Conservation (phyloP, 2,329 filamentous ascomycete genomes). For the Phaeoacremonium minimum region DNA sequence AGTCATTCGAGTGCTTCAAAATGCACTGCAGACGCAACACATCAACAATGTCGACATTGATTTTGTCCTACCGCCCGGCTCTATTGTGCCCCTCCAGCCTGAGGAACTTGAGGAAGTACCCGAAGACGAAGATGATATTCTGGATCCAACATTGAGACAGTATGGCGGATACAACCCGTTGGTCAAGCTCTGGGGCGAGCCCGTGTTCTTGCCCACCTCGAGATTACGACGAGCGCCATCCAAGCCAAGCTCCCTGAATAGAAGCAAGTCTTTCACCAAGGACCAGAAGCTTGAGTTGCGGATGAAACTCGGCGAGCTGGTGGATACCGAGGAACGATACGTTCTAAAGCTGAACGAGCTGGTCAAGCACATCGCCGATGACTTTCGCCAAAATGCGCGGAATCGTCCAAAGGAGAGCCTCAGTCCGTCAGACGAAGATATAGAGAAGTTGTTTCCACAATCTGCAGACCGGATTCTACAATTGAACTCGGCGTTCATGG, state of each 20-base stretch:
- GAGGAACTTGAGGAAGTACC: slow-evolving; percentile 56
- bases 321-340: slow-evolving; percentile 93
- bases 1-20: slow-evolving; percentile 67
- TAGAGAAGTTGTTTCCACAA: slow-evolving; percentile 75
- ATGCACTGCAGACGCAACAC: slow-evolving; percentile 75
- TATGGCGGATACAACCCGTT: slow-evolving; percentile 77
- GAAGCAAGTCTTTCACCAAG: slow-evolving; percentile 71
- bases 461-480: slow-evolving; percentile 77
- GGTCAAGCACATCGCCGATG: slow-evolving; percentile 73
- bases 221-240: slow-evolving; percentile 82
- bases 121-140: slow-evolving; percentile 61
- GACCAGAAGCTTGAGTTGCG: slow-evolving; percentile 81
- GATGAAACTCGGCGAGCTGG: slow-evolving; percentile 83
- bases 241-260: slow-evolving; percentile 74
- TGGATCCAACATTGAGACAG: slow-evolving; percentile 60
- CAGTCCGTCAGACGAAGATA: slow-evolving; percentile 67
- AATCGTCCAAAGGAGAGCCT: slow-evolving; percentile 54
- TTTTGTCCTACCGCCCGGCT: slow-evolving; percentile 74
- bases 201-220: slow-evolving; percentile 82
- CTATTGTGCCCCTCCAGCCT: slow-evolving; percentile 62
- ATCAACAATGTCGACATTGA: slow-evolving; percentile 85
- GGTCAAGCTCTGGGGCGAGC: slow-evolving; percentile 75
- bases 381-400: slow-evolving; percentile 70
- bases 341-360: slow-evolving; percentile 83
- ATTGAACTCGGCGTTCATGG: slow-evolving; percentile 76